Conservation (phyloP, 2,329 filamentous ascomycete genomes). For the Sporothrix euskadiensis region DNA sequence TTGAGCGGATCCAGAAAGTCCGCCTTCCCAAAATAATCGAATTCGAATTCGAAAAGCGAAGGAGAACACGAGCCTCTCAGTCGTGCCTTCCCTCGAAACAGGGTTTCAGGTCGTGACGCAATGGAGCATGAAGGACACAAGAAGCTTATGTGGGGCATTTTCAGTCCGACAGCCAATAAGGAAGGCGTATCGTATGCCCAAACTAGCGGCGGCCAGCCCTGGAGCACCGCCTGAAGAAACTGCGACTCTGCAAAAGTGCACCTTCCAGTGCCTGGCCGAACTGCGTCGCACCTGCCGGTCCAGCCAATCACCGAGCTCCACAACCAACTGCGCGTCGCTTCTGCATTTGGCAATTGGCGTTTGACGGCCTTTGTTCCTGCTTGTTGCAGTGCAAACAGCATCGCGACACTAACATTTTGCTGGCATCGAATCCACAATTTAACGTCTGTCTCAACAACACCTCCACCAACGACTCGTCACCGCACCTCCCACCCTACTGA, state of each 20-base stretch:
- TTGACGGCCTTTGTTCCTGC: neutral
- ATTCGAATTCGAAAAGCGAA: slow-evolving; percentile 6
- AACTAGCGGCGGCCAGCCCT: neutral
- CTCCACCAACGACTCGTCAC: neutral
- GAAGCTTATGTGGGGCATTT: slow-evolving; percentile 31
- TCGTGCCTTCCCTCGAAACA: slow-evolving; percentile 27
- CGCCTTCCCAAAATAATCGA: slow-evolving; percentile 4
- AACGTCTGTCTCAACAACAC: neutral
- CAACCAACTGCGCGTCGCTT: neutral
- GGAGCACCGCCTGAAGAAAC: neutral
- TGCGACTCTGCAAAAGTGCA: neutral
- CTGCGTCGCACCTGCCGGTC: slow-evolving; percentile 1
- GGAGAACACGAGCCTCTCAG: neutral
- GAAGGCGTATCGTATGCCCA: neutral
- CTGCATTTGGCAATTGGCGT: slow-evolving; percentile 24
- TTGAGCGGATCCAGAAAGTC: neutral
- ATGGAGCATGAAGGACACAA: slow-evolving; percentile 20
- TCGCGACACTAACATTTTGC: slow-evolving; percentile 25
- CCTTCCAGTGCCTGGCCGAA: neutral
- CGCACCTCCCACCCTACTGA: neutral
- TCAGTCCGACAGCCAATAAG: neutral
- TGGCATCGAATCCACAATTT: neutral
- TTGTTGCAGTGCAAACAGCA: neutral
- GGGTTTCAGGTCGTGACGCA: slow-evolving; percentile 31
- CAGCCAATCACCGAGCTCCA: slow-evolving; percentile 28